A percentile compares a stretch with the other conserved stretches of the same genome.
Conservation (phyloP, 345 rosid species). For the Durio zibethinus region DNA sequence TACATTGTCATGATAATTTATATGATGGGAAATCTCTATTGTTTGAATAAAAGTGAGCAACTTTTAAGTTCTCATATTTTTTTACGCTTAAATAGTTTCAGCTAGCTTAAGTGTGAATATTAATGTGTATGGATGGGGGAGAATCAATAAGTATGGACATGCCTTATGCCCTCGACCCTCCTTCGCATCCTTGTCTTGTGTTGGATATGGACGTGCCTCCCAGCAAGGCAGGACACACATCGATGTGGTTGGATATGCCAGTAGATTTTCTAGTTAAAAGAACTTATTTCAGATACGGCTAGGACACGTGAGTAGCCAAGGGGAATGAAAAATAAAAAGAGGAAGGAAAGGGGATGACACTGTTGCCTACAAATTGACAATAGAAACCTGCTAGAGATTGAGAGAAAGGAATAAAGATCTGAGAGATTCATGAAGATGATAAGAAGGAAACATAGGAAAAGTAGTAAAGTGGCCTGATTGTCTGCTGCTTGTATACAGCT, state of each 20-base stretch:
- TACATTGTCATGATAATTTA: too few species aligned
- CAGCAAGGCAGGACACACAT: not conserved
- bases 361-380: not conserved
- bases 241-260: not conserved
- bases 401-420: not conserved
- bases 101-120: not conserved
- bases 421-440: not conserved
- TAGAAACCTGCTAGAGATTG: not conserved
- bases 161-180: not conserved
- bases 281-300: not conserved
- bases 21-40: not conserved
- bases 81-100: not conserved
- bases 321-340: too few species aligned
- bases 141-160: not conserved
- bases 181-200: not conserved
- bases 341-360: too few species aligned
- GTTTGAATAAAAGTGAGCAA: not conserved
- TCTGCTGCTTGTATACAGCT: not conserved
- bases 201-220: not conserved
- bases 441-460: too few species aligned
- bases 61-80: not conserved
- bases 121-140: not conserved
- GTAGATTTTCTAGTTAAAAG: not conserved
- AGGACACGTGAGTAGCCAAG: not conserved
- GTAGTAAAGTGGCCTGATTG: not conserved